phyloP scores from a whole-genome alignment of 2,329 filamentous ascomycete genomes.

The Aspergillus vadensis region DNA sequence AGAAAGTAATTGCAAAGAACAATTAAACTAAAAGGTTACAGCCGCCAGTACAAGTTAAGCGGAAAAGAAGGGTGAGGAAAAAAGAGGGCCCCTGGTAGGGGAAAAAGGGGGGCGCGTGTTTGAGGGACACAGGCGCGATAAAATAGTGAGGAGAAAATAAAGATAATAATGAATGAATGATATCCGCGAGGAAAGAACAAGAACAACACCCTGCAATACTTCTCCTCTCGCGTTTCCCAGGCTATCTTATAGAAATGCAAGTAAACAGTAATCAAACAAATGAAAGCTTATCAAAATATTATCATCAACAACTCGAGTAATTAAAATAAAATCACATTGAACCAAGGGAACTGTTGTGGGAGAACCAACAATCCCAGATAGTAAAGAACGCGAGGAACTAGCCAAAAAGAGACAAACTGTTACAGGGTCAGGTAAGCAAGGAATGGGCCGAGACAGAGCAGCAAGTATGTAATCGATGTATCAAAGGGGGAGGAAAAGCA shows the following conservation, averaged over 20 bases:
- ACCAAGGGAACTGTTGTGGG: neutral
- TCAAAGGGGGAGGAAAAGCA: conserved; percentile 2
- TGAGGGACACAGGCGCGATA: conserved; percentile 8
- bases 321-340: neutral
- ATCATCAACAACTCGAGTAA: neutral
- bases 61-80: neutral
- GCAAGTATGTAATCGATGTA: conserved; percentile 8
- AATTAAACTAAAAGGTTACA: conserved; percentile 17
- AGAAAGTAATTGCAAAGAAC: conserved; percentile 44
- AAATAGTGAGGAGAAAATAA: conserved; percentile 17
- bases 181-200: neutral
- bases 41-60: conserved; percentile 1
- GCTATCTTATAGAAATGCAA: neutral
- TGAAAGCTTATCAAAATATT: neutral
- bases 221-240: neutral
- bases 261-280: neutral
- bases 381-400: neutral
- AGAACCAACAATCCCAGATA: neutral
- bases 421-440: conserved; percentile 14
- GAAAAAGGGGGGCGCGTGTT: conserved; percentile 16
- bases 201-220: neutral
- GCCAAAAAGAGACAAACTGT: neutral
- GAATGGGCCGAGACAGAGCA: conserved; percentile 8
- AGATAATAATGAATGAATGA: conserved; percentile 4
- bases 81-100: conserved; percentile 10